A percentile compares a stretch with the other conserved stretches of the same genome.
Evolutionary conservation across 1,139 yeast species (phyloP).

Genomic region (Yamadazyma spencermartinsiae): DNA sequence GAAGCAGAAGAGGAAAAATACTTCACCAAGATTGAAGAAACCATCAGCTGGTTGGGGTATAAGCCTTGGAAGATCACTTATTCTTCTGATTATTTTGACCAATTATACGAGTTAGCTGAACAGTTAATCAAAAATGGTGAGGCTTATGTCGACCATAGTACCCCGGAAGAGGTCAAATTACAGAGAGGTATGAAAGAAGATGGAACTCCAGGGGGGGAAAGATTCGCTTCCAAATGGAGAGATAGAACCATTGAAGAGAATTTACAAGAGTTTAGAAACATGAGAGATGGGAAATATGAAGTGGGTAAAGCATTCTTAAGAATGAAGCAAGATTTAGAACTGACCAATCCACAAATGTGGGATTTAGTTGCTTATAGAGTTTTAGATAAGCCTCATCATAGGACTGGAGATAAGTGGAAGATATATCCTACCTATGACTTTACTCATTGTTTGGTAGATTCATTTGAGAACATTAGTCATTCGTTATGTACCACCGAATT

Average conservation of each 20-base stretch:
- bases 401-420: slow-evolving; percentile 97
- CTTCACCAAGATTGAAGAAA: slow-evolving; percentile 78
- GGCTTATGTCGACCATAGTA: slow-evolving; percentile 93
- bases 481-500: slow-evolving; percentile 96
- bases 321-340: slow-evolving; percentile 92
- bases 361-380: slow-evolving; percentile 98
- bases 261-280: slow-evolving; percentile 76
- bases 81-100: slow-evolving; percentile 92
- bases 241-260: slow-evolving; percentile 69
- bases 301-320: slow-evolving; percentile 94
- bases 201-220: slow-evolving; percentile 91
- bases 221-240: slow-evolving; percentile 81
- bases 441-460: slow-evolving; percentile 98
- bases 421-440: slow-evolving; percentile 98
- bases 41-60: slow-evolving; percentile 93
- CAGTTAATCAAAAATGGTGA: slow-evolving; percentile 63
- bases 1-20: slow-evolving; percentile 96
- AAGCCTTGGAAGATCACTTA: slow-evolving; percentile 91
- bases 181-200: slow-evolving; percentile 90
- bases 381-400: slow-evolving; percentile 85
- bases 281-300: slow-evolving; percentile 85
- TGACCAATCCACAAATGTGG: slow-evolving; percentile 99
- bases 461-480: slow-evolving; percentile 92
- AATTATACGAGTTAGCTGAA: slow-evolving; percentile 85
- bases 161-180: slow-evolving; percentile 85